Evolutionary conservation across 768 basidiomycete species (phyloP).

Genomic region (Lactarius quietus): DNA sequence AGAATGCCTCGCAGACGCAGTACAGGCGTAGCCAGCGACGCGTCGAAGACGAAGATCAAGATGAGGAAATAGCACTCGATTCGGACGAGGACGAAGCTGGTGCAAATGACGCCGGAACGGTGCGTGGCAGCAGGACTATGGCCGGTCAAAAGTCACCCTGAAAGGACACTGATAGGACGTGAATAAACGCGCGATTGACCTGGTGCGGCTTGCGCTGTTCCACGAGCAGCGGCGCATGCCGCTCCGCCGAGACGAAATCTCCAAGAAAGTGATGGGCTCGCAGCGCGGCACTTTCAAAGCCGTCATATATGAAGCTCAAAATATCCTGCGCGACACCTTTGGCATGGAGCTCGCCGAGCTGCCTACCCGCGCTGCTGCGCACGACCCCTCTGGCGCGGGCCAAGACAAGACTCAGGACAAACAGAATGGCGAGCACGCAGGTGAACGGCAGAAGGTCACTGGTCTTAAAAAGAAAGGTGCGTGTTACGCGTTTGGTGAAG

Average conservation of each 20-base stretch:
- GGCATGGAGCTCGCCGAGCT: conserved; percentile 87
- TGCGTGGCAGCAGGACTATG: not conserved
- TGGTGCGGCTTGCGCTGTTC: conserved; percentile 82
- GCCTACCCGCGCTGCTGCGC: conserved; percentile 54
- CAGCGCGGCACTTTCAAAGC: conserved; percentile 56
- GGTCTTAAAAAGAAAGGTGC: conserved; percentile 67
- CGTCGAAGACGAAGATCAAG: too few species aligned
- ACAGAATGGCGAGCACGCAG: conserved; percentile 17
- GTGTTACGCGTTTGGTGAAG: conserved; percentile 1
- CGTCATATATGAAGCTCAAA: conserved; percentile 63
- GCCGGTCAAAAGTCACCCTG: not conserved
- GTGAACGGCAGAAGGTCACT: conserved; percentile 31
- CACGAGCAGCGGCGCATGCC: conserved; percentile 64
- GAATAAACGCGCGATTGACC: conserved; percentile 59
- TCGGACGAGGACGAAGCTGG: conserved; percentile 31
- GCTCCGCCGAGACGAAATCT: conserved; percentile 79
- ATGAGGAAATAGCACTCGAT: too few species aligned
- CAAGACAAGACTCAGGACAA: conserved; percentile 42
- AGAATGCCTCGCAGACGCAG: too few species aligned
- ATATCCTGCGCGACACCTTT: conserved; percentile 58
- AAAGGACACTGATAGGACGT: conserved; percentile 46
- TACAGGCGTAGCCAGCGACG: too few species aligned
- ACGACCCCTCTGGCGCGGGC: conserved; percentile 33
- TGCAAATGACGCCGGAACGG: conserved; percentile 24
- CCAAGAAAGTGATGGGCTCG: conserved; percentile 65